A percentile compares a stretch with the other conserved stretches of the same genome.
phyloP scores from a whole-genome alignment of 768 basidiomycete species.

The Suillus subaureus region DNA sequence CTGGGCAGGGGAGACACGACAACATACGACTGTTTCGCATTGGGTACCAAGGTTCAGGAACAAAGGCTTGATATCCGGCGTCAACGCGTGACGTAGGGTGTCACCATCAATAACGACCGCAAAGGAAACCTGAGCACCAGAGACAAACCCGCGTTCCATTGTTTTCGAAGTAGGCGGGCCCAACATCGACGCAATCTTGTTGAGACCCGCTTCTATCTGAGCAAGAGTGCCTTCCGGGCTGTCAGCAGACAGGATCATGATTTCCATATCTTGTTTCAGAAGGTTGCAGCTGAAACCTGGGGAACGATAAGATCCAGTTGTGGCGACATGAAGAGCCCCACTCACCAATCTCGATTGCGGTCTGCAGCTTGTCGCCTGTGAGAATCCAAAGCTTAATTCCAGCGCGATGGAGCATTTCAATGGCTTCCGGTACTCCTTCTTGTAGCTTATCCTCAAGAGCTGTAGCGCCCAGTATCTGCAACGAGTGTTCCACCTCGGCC shows the following conservation, averaged over 20 bases:
- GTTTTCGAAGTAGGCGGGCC: slow-evolving; percentile 72
- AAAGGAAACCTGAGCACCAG: slow-evolving; percentile 71
- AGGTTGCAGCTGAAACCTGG: slow-evolving; percentile 89
- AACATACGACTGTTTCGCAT: slow-evolving; percentile 98
- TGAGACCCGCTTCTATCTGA: slow-evolving; percentile 90
- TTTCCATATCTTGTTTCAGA: slow-evolving; percentile 90
- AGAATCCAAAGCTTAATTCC: slow-evolving; percentile 99
- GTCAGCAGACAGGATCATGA: slow-evolving; percentile 95
- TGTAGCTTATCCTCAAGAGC: slow-evolving; percentile 97
- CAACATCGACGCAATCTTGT: slow-evolving; percentile 88
- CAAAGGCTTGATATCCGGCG: slow-evolving; percentile 73
- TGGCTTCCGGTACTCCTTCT: slow-evolving; percentile 95
- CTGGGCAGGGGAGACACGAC: slow-evolving; percentile 96
- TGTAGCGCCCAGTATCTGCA: slow-evolving; percentile 90
- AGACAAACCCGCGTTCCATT: slow-evolving; percentile 64
- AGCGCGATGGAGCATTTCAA: slow-evolving; percentile 86
- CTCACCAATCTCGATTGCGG: slow-evolving; percentile 91
- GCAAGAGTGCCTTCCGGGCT: slow-evolving; percentile 70
- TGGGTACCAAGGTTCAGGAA: slow-evolving; percentile 94
- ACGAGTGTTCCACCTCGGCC: slow-evolving; percentile 78
- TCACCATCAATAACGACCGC: slow-evolving; percentile 98
- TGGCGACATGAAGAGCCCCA: slow-evolving; percentile 8
- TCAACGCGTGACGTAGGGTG: slow-evolving; percentile 81
- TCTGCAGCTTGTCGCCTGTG: slow-evolving; percentile 97
- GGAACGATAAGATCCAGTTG: slow-evolving; percentile 3